Base-by-base conservation (phyloP, 768 basidiomycete species). In the Rhodotorula diobovata region DNA sequence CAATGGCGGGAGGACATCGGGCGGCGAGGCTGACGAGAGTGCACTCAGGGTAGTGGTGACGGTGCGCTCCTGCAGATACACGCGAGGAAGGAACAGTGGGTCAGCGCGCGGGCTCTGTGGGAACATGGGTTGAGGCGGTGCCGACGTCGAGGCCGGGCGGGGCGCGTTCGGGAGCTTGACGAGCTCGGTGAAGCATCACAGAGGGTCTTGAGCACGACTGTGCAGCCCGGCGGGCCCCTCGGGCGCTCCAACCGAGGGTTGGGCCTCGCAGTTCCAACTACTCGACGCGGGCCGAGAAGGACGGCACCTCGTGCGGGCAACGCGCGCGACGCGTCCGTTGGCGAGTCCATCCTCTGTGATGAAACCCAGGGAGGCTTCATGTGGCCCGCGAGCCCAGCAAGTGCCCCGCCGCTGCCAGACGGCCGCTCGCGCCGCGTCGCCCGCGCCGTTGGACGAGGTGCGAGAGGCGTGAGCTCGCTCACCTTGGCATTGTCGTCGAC, bases 401-500 rank as follows among this genome's bases (percentile, higher is more conserved):
- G 23, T 12, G 48, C 4, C 28, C 30, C 30, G 15, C 30, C 0
- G n/a, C 9, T 15, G 50, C 50, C 28, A 14, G 53, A 18, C 9
- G 30, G 53, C 10, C 32, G 53, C 53, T 54, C 53, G 53, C 53
- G n/a, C 53, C 53, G 30, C 53, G 30, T 54, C 53, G 30, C 32
- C 30, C 16, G 11, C 48, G 48, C 28, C 48, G 48, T 25, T 28
- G 51, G n/a, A 14, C n/a, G 15, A 6, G n/a, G 14, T 16, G n/a
- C n/a, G n/a, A n/a, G 15, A 6, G n/a, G 14, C n/a, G 34, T 6
- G 16, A 15, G 63, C n/a, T 45, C 37, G 72, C 79, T 54, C 75
- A 93, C 93, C 88, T 91, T 94, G 83, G 90, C 90, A 79, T 90
- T 89, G 83, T 94, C 93, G 81, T 95, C 93, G 78, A 87, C 82